Base-by-base conservation (phyloP, 1,284 basidiomycete genomes). In the Wolfiporia cocos region DNA sequence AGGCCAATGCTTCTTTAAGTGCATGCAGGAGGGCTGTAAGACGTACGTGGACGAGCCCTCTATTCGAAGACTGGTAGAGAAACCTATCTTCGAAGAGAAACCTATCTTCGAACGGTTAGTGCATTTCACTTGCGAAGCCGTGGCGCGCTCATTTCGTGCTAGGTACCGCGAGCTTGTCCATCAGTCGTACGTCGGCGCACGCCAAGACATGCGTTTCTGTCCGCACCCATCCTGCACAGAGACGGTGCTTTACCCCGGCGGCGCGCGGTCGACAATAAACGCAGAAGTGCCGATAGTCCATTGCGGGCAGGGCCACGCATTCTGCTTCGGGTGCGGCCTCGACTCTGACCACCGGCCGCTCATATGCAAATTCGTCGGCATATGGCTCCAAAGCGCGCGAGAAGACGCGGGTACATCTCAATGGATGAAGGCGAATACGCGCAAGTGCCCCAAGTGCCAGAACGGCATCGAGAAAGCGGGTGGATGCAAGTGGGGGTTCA, bases 381-480 rank as follows among this genome's bases (percentile, higher is more conserved):
- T 72, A 28, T 84, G 81, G 81, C 59, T 77, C 49, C 76, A 78
- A 64, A 81, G 76, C 56, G 79, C 79, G 49, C 74, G 72, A 34
- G 81, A 85, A 49, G 81, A 85, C 58, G 74, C 74, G 24, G 81
- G 82, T 54, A 85, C 81, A 14, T 67, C 75, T 33, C 80, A 83
- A 53, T 85, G 81, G 81, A 74, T 85, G 52, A 70, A 69, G 51
- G 80, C 80, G 32, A 79, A 85, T 57, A 85, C 81, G 18, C 79
- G 81, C 48, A 76, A 78, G 52, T 85, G 81, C 53, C 69, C 76
- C 4, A 76, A 75, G 55, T 85, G 81, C 61, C 64, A 70, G 31
- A 76, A 78, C 42, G 81, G 74, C 40, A 85, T 83, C 50, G 81
- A 85, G 63, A 85, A 85, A 68, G 79, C 77, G 50, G 81, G 81